Conservation (phyloP, 345 rosid genomes). For the Euphorbia tirucalli region DNA sequence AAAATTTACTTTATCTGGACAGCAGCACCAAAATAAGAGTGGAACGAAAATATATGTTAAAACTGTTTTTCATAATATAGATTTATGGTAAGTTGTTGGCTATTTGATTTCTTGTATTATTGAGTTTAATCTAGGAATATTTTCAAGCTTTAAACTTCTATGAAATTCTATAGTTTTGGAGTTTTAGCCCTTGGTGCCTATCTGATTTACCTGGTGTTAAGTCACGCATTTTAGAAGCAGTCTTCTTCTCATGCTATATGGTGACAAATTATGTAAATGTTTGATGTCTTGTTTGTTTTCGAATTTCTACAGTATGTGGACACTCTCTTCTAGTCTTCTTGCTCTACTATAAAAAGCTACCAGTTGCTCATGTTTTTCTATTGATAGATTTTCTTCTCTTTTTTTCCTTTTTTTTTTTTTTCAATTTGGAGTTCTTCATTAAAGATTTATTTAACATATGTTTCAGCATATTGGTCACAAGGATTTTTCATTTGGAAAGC, state of each 20-base stretch:
- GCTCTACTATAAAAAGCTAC: background rate
- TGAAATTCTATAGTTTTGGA: background rate
- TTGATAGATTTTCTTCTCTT: too few species aligned
- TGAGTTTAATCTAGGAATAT: background rate
- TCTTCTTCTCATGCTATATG: background rate
- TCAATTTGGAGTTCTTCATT: background rate
- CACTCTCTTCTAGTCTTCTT: background rate
- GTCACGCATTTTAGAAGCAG: background rate
- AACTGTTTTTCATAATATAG: background rate
- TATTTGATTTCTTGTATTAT: background rate
- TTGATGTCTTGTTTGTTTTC: background rate
- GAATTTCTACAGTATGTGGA: background rate
- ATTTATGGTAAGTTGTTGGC: background rate
- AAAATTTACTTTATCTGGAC: background rate
- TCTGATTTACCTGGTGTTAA: background rate
- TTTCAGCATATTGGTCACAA: background rate
- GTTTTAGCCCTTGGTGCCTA: background rate
- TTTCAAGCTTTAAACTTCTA: background rate
- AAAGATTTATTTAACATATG: background rate
- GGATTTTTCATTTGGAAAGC: background rate
- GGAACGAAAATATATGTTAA: background rate
- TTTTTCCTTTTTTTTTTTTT: too few species aligned
- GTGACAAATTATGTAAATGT: background rate
- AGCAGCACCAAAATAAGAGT: background rate
- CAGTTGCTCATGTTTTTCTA: too few species aligned